phyloP scores from a whole-genome alignment of 768 basidiomycete species.

The Lactifluus volemus region DNA sequence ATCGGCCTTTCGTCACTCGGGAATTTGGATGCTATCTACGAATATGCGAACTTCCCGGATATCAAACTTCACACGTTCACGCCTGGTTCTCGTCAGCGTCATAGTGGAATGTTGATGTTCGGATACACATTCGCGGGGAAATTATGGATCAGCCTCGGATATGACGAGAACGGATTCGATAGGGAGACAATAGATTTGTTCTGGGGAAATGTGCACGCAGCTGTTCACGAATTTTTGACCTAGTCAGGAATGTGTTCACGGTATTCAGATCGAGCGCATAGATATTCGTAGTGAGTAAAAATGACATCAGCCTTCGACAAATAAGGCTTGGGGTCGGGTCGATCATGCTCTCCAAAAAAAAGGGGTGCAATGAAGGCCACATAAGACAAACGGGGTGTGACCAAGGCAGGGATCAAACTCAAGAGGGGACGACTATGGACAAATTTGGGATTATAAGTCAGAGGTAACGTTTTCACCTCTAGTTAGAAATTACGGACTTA shows the following conservation, averaged over 20 bases:
- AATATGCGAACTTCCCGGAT: constrained; percentile 47
- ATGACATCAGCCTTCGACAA: too few relatives aligned
- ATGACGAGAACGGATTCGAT: constrained; percentile 71
- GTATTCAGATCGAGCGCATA: too few relatives aligned
- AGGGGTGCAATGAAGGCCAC: too few relatives aligned
- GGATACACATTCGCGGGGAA: constrained; percentile 68
- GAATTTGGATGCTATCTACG: constrained; percentile 75
- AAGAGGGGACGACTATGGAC: too few relatives aligned
- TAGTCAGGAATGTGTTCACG: neutral
- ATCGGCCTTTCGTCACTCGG: constrained; percentile 79
- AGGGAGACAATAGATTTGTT: constrained; percentile 50
- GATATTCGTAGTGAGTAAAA: too few relatives aligned
- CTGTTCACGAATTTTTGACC: constrained; percentile 51
- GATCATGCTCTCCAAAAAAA: too few relatives aligned
- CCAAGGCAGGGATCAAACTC: too few relatives aligned
- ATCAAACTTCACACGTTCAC: constrained; percentile 65
- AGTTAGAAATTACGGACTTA: too few relatives aligned
- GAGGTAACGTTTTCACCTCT: too few relatives aligned
- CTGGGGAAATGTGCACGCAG: constrained; percentile 51
- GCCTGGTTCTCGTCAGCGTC: constrained; percentile 75
- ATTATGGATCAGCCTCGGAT: constrained; percentile 73
- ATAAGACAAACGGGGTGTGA: too few relatives aligned
- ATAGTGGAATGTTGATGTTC: constrained; percentile 74
- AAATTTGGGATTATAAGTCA: too few relatives aligned
- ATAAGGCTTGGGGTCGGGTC: too few relatives aligned